Conservation (phyloP, 371 early-diverging fungal genomes). For the Mucor racemosus region DNA sequence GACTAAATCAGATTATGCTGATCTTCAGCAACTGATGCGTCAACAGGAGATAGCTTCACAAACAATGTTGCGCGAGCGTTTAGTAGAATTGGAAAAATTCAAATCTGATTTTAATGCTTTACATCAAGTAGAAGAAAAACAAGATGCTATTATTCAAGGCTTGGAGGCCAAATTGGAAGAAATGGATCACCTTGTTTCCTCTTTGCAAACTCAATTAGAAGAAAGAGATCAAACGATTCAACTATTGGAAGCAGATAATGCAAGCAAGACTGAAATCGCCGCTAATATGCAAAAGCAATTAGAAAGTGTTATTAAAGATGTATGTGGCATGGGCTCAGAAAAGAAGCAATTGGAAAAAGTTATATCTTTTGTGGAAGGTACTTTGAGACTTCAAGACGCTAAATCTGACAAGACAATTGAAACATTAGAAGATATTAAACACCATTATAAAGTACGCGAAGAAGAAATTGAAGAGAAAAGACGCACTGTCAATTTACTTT, state of each 20-base stretch:
- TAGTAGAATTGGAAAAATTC: slow-evolving; percentile 40
- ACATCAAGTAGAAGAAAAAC: slow-evolving; percentile 40
- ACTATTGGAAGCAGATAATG: slow-evolving; percentile 31
- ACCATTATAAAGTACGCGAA: slow-evolving; percentile 33
- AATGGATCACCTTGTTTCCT: slow-evolving; percentile 34
- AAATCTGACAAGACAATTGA: slow-evolving; percentile 36
- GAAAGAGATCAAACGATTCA: slow-evolving; percentile 37
- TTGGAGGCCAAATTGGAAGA: slow-evolving; percentile 43
- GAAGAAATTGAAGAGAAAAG: slow-evolving; percentile 39
- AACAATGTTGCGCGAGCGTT: slow-evolving; percentile 19
- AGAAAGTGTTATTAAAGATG: slow-evolving; percentile 34
- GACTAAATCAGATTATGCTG: slow-evolving; percentile 7
- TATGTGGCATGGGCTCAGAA: slow-evolving; percentile 36
- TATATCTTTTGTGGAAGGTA: slow-evolving; percentile 38
- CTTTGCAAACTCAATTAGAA: slow-evolving; percentile 35
- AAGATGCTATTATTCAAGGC: slow-evolving; percentile 44
- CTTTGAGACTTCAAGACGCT: slow-evolving; percentile 38
- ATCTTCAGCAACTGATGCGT: slow-evolving; percentile 27
- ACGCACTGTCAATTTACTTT: slow-evolving; percentile 24
- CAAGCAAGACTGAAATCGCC: slow-evolving; percentile 25
- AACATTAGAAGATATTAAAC: slow-evolving; percentile 39
- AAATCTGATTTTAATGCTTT: slow-evolving; percentile 35
- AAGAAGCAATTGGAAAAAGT: slow-evolving; percentile 40
- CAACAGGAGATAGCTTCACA: slow-evolving; percentile 34
- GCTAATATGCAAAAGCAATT: slow-evolving; percentile 32